These are phyloP conservation scores for Hortaea werneckii DNA, from an alignment of 2,329 filamentous ascomycete species.

Conservation along the genomic window DNA sequence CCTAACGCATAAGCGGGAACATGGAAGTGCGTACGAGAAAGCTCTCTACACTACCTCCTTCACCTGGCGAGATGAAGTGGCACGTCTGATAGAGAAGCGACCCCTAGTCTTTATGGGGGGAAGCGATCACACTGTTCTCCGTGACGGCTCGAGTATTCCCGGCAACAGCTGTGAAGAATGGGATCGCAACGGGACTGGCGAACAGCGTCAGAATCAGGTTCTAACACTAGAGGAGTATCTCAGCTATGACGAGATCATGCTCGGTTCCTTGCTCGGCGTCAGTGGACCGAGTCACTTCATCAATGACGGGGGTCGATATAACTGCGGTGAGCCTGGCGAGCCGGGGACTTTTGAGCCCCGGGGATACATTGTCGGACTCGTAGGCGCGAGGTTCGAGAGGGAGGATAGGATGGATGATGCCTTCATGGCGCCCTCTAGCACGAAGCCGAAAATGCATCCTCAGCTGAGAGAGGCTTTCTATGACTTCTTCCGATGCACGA, in stretches of 20 bases:
- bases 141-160: slow-evolving; percentile 11
- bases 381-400: slow-evolving; percentile 24
- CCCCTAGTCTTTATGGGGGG: slow-evolving; percentile 20
- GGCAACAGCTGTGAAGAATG: slow-evolving; percentile 10
- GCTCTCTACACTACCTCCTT: slow-evolving; percentile 15
- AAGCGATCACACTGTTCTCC: slow-evolving; percentile 19
- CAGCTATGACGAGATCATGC: slow-evolving; percentile 27
- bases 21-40: slow-evolving; percentile 19
- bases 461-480: slow-evolving; percentile 12
- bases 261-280: slow-evolving; percentile 21
- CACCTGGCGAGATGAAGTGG: slow-evolving; percentile 13
- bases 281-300: slow-evolving; percentile 21
- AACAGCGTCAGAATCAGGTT: slow-evolving; percentile 14
- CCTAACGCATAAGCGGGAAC: slow-evolving; percentile 18
- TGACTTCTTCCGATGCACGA: slow-evolving; percentile 11
- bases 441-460: slow-evolving; percentile 9
- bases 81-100: slow-evolving; percentile 21
- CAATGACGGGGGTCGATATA: slow-evolving; percentile 20
- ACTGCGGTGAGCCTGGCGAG: slow-evolving; percentile 8
- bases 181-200: slow-evolving; percentile 12
- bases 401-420: slow-evolving; percentile 21
- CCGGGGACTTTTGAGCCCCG: slow-evolving; percentile 13
- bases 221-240: slow-evolving; percentile 20
- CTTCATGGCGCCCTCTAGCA: slow-evolving; percentile 12
- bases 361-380: slow-evolving; percentile 23